Conservation (phyloP, 2,329 filamentous ascomycete genomes). For the Alternaria brassicicola region DNA sequence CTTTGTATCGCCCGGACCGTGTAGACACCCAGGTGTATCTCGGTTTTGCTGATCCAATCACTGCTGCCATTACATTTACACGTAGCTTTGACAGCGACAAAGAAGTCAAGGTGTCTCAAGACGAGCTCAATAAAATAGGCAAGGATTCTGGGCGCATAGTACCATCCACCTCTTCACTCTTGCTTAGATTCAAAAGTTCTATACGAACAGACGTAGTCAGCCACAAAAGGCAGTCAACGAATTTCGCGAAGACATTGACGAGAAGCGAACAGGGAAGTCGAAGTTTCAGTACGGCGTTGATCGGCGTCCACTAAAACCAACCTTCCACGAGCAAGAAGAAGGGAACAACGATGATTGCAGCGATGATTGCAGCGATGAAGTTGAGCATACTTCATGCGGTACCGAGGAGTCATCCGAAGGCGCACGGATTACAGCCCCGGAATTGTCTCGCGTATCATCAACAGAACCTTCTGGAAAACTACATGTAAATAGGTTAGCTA, state of each 20-base stretch:
- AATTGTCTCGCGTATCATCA: too few species aligned
- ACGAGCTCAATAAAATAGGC: background rate
- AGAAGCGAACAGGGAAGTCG: background rate
- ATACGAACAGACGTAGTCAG: background rate
- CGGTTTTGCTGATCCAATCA: background rate
- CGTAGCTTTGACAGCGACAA: background rate
- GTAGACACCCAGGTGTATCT: background rate
- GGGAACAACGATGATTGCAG: background rate
- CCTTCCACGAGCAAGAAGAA: background rate
- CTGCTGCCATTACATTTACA: background rate
- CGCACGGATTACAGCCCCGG: background rate
- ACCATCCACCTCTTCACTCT: background rate
- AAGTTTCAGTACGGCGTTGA: background rate
- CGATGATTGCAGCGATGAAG: background rate
- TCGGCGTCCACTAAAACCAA: background rate
- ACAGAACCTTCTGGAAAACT: background rate
- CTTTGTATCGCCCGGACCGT: background rate
- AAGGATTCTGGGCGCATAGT: background rate
- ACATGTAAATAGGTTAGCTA: background rate
- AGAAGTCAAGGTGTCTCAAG: background rate
- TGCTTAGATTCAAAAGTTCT: background rate
- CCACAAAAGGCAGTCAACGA: background rate
- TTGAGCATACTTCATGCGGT: background rate
- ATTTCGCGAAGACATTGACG: background rate
- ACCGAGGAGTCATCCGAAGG: background rate